Evolutionary conservation across 2,329 filamentous ascomycete genomes (phyloP), one percentile per base, ranked within the genome.

Genomic region (Claviceps monticola): DNA sequence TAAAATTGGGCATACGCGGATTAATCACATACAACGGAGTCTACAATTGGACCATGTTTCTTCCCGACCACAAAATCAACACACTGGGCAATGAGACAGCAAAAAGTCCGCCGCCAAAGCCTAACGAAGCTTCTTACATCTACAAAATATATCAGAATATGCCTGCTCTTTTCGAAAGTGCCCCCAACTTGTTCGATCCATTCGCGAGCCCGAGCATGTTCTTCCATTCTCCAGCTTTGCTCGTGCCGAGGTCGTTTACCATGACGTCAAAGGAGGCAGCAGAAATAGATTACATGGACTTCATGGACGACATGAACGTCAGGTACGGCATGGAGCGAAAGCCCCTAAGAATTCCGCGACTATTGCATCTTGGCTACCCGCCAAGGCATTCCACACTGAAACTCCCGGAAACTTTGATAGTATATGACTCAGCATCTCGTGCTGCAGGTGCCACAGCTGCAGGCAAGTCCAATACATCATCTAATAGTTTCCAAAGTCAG

Each of bases 21-120:
- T 62, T 81, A 36, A 65, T 79, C 16, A 71, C 73, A 7, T 75
- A 75, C 62, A 79, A 83, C 56, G 80, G 78, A 43, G 71, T 83
- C 53, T 83, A 80, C 65, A 75, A 83, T 65, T 83, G 80, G 80
- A 79, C 78, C 52, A 75, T 70, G 61, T 78, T 82, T 53, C 68
- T 80, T 11, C 74, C 75, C 0, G 71, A 75, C 55, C 75, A 80
- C 53, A 69, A 67, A 6, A 62, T 72, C 54, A 72, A 78, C 57
- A 59, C 58, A 1, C 49, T 56, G 9, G 60, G 54, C 29, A 52
- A 47, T 13, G 50, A 43, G 16, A 61, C 57, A 49, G 53, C 39
- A 11, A 21, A 49, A 8, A 51, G 59, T 8, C 49, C 58, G 9
- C 50, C 57, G 4, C 52, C 52, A 4, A 58, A 54, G 37, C 59